These are phyloP conservation scores for Cyamopsis tetragonoloba DNA, from an alignment of 306 rosid genomes.

Conservation along the genomic window DNA sequence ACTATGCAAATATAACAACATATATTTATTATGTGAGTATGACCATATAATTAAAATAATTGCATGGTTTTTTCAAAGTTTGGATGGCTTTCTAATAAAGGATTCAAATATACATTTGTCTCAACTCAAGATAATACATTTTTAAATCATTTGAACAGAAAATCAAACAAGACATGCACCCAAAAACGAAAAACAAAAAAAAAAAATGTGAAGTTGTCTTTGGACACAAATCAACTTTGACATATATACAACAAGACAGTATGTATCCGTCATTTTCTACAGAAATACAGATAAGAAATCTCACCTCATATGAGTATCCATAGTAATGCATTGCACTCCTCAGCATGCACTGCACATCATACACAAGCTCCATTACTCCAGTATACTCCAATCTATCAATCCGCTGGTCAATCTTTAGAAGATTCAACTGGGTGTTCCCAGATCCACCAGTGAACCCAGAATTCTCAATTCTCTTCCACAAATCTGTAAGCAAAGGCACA, in stretches of 20 bases:
- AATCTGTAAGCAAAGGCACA: constrained; percentile 81
- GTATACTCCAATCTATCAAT: constrained; percentile 77
- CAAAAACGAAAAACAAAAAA: too few species aligned
- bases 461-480: constrained; percentile 83
- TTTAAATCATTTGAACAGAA: background rate
- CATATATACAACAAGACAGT: background rate
- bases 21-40: too few species aligned
- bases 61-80: background rate
- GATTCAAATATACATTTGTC: background rate
- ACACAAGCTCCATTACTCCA: constrained; percentile 83
- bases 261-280: background rate
- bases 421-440: constrained; percentile 63
- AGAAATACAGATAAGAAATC: constrained; percentile 22
- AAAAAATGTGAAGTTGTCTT: background rate
- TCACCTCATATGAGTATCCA: constrained; percentile 82
- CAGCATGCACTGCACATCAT: constrained; percentile 87
- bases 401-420: constrained; percentile 79
- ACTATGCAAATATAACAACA: too few species aligned
- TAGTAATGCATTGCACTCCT: constrained; percentile 77
- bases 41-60: background rate
- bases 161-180: background rate
- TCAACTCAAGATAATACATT: background rate
- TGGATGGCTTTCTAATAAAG: background rate
- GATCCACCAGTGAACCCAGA: constrained; percentile 57
- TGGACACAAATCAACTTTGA: background rate